phyloP scores from a whole-genome alignment of 768 basidiomycete species.

The Mycena metata region DNA sequence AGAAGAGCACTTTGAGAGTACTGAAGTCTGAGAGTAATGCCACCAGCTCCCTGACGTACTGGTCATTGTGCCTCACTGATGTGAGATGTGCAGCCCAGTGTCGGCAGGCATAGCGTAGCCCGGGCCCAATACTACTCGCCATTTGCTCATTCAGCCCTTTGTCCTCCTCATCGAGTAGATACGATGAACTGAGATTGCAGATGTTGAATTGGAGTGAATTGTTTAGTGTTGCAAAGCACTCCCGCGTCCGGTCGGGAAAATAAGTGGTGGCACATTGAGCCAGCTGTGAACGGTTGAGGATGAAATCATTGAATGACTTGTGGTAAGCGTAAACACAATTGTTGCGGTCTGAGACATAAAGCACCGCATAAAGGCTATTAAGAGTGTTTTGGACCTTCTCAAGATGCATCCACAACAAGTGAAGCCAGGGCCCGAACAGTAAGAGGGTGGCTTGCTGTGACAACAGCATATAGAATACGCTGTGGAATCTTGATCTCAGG shows the following conservation, averaged over 20 bases:
- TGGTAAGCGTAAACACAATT: slow-evolving; percentile 14
- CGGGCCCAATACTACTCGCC: not conserved
- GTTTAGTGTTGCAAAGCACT: not conserved
- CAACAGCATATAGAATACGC: slow-evolving; percentile 7
- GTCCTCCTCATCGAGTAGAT: slow-evolving; percentile 7
- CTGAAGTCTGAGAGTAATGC: not conserved
- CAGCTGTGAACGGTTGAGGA: not conserved
- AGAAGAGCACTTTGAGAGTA: slow-evolving; percentile 11
- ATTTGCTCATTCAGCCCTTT: not conserved
- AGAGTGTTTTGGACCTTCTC: slow-evolving; percentile 16
- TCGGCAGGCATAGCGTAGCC: slow-evolving; percentile 18
- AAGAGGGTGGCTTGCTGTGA: slow-evolving; percentile 6
- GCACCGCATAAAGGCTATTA: slow-evolving; percentile 12
- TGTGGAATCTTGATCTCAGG: not conserved
- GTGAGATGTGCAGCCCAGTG: slow-evolving; percentile 9
- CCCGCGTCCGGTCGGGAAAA: not conserved
- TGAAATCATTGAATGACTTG: slow-evolving; percentile 21
- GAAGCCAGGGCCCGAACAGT: slow-evolving; percentile 6
- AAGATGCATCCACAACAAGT: slow-evolving; percentile 6
- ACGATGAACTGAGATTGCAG: slow-evolving; percentile 9
- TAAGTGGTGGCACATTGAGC: not conserved
- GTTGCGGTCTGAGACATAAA: slow-evolving; percentile 9
- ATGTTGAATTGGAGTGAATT: slow-evolving; percentile 16
- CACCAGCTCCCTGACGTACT: not conserved
- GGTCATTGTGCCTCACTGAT: not conserved